Percentiles rank a stretch among this genome's conserved stretches.
phyloP scores from a whole-genome alignment of 345 rosid genomes.

The Iberis pinnata region DNA sequence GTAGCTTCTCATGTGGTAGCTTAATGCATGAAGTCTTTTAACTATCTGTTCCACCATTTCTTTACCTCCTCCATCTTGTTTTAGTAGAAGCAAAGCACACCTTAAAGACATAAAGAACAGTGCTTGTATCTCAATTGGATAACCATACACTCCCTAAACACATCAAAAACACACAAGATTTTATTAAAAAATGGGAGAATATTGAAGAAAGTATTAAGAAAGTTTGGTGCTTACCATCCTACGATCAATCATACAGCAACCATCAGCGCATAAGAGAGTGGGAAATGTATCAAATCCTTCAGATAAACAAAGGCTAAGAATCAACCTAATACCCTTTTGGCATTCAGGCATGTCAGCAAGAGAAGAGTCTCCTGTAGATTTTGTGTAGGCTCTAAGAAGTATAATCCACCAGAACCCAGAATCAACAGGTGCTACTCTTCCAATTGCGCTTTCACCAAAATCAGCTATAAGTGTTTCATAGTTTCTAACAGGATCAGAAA shows the following conservation, averaged over 20 bases:
- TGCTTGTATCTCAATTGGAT: constrained; percentile 92
- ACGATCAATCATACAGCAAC: constrained; percentile 98
- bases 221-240: constrained; percentile 62
- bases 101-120: constrained; percentile 91
- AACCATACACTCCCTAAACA: constrained; percentile 86
- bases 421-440: constrained; percentile 96
- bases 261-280: constrained; percentile 93
- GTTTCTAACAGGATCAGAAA: constrained; percentile 82
- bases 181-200: not conserved
- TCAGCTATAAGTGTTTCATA: constrained; percentile 76
- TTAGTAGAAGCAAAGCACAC: constrained; percentile 72
- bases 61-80: constrained; percentile 86
- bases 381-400: constrained; percentile 83
- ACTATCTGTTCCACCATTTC: constrained; percentile 77
- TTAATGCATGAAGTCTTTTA: constrained; percentile 86
- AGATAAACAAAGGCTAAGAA: constrained; percentile 74
- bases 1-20: constrained; percentile 86
- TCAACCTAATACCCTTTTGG: constrained; percentile 95
- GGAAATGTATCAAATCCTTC: constrained; percentile 98
- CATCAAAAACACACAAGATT: constrained; percentile 11
- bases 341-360: constrained; percentile 86
- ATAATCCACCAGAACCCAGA: constrained; percentile 99
- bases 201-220: not conserved
- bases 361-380: constrained; percentile 77
- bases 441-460: constrained; percentile 96